phyloP scores from a whole-genome alignment of 768 basidiomycete genomes.

The Boletus fagicola region DNA sequence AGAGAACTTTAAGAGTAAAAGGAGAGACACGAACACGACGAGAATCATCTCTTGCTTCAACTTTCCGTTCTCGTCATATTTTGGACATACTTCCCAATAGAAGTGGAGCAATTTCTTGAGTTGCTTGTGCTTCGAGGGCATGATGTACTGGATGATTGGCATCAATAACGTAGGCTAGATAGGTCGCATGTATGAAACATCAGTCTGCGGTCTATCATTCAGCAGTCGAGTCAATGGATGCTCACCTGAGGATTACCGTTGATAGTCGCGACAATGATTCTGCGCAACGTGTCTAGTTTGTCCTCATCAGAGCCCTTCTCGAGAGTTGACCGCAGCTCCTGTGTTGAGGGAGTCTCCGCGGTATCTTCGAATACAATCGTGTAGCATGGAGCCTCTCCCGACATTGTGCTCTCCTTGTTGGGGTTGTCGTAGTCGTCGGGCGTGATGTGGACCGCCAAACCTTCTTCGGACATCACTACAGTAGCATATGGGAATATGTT shows the following conservation, averaged over 20 bases:
- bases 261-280: conserved; percentile 89
- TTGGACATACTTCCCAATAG: conserved; percentile 98
- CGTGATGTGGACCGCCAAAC: conserved; percentile 7
- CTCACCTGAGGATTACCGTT: conserved; percentile 91
- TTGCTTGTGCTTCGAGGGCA: conserved; percentile 93
- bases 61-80: conserved; percentile 95
- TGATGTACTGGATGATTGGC: conserved; percentile 97
- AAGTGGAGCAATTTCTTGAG: conserved; percentile 96
- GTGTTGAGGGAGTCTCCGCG: conserved; percentile 71
- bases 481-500: conserved; percentile 5
- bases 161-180: conserved; percentile 85
- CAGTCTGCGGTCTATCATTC: not conserved
- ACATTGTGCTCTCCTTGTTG: conserved; percentile 20
- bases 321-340: conserved; percentile 77
- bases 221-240: not conserved
- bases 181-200: not conserved
- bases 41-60: conserved; percentile 99
- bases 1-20: conserved; percentile 6
- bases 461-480: not conserved
- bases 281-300: conserved; percentile 93
- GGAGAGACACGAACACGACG: conserved; percentile 71
- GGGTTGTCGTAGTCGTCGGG: conserved; percentile 10
- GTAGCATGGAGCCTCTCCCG: conserved; percentile 68
- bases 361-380: conserved; percentile 75
- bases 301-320: conserved; percentile 97